Percentiles rank a stretch among this genome's conserved stretches.
phyloP scores from a whole-genome alignment of 306 rosid species.

The cucumber (Cucumis sativus) region DNA sequence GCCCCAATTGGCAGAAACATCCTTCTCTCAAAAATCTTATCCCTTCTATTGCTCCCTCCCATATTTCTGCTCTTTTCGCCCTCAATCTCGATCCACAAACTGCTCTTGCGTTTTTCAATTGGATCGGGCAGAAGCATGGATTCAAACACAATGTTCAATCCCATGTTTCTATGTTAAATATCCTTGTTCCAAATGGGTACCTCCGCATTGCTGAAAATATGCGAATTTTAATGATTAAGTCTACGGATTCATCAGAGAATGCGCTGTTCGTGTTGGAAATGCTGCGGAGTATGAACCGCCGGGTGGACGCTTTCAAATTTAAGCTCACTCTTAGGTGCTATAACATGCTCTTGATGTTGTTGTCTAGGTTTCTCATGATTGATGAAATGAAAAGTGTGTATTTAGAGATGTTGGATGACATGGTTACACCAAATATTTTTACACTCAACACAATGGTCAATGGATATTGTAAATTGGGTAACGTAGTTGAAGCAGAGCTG shows the following conservation, averaged over 20 bases:
- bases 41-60: constrained; percentile 43
- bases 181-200: constrained; percentile 40
- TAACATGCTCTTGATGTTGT: constrained; percentile 39
- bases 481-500: constrained; percentile 32
- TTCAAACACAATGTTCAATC: constrained; percentile 39
- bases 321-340: constrained; percentile 54
- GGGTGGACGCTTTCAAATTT: constrained; percentile 14
- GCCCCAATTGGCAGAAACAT: constrained; percentile 49
- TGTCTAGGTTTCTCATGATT: constrained; percentile 32
- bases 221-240: constrained; percentile 49
- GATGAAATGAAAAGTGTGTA: constrained; percentile 43
- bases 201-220: constrained; percentile 46
- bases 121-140: constrained; percentile 33
- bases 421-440: constrained; percentile 35
- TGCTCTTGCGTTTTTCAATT: constrained; percentile 57
- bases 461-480: constrained; percentile 57
- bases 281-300: constrained; percentile 32
- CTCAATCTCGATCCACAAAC: constrained; percentile 44
- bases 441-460: constrained; percentile 58
- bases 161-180: constrained; percentile 32
- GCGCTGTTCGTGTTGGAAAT: constrained; percentile 29
- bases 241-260: constrained; percentile 26
- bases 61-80: constrained; percentile 38
- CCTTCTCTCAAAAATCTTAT: constrained; percentile 31
- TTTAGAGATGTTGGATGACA: constrained; percentile 39